Conservation (phyloP, 208 protist genomes). For the Trypanosoma melophagium region DNA sequence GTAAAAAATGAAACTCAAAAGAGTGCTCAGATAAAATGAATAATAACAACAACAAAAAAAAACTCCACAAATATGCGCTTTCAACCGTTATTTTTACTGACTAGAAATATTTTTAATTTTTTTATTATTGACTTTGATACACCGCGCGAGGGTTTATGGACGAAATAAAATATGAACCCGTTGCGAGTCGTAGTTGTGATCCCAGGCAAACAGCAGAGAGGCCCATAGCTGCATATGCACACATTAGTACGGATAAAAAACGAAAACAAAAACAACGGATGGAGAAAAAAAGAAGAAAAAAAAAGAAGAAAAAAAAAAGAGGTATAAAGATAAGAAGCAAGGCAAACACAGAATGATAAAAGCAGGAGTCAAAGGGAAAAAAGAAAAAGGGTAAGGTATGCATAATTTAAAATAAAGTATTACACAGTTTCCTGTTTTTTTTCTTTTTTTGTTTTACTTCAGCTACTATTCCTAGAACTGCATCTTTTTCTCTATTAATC, state of each 20-base stretch:
- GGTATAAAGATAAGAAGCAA: not conserved
- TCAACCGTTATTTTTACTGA: too few relatives aligned
- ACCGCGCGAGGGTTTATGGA: too few relatives aligned
- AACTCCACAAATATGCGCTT: too few relatives aligned
- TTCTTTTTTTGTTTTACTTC: slow-evolving; percentile 1
- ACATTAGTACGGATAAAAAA: not conserved
- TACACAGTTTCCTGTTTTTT: not conserved
- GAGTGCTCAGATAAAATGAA: too few relatives aligned
- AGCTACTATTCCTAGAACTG: too few relatives aligned
- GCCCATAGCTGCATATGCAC: not conserved
- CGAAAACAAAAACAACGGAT: not conserved
- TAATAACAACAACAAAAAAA: too few relatives aligned
- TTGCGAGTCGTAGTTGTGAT: too few relatives aligned
- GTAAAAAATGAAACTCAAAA: too few relatives aligned
- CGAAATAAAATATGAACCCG: too few relatives aligned
- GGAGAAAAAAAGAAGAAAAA: not conserved
- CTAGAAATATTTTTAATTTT: too few relatives aligned
- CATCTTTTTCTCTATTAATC: not conserved
- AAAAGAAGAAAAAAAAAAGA: not conserved
- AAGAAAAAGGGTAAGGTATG: slow-evolving; percentile 7
- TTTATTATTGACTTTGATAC: too few relatives aligned
- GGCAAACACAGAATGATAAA: not conserved
- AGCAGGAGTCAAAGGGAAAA: slow-evolving; percentile 8
- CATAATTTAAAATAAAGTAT: not conserved
- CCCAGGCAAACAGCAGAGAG: not conserved